A percentile compares a stretch with the other conserved stretches of the same genome.
Conservation (phyloP, 345 rosid species). For the Arabis alpina region DNA sequence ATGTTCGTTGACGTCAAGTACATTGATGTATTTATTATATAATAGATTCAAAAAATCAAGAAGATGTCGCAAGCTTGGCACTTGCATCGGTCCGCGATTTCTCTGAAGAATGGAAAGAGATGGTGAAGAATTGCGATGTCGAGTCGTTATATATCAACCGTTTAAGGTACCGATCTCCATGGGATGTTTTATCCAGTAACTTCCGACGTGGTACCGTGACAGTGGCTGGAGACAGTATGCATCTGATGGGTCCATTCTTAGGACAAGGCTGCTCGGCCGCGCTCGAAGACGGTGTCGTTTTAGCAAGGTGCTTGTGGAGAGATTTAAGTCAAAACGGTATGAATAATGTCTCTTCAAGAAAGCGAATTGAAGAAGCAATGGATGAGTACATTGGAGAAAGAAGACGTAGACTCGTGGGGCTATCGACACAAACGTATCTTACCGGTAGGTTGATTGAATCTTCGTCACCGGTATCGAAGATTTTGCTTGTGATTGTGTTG, state of each 20-base stretch:
- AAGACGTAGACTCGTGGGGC: constrained; percentile 48
- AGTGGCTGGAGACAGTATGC: constrained; percentile 62
- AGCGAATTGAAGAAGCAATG: constrained; percentile 38
- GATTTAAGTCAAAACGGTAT: constrained; percentile 35
- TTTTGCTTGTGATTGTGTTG: constrained; percentile 23
- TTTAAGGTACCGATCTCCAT: constrained; percentile 50
- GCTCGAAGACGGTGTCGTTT: constrained; percentile 57
- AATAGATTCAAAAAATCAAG: constrained; percentile 41
- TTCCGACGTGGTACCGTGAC: constrained; percentile 49
- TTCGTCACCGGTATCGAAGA: constrained; percentile 31
- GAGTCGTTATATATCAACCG: constrained; percentile 42
- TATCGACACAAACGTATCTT: constrained; percentile 54
- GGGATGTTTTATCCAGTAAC: constrained; percentile 44
- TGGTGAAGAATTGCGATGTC: constrained; percentile 47
- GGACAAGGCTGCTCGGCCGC: constrained; percentile 59
- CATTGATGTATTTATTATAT: neutral
- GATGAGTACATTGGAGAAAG: constrained; percentile 49
- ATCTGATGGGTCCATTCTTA: constrained; percentile 56
- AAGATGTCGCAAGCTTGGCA: constrained; percentile 35
- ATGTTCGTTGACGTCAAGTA: neutral
- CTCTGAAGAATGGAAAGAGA: constrained; percentile 45
- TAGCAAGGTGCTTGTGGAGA: constrained; percentile 51
- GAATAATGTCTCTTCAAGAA: neutral
- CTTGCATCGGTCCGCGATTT: constrained; percentile 40
- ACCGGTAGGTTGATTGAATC: constrained; percentile 39